Percentiles rank a stretch among this genome's conserved stretches.
Conservation (phyloP, 768 basidiomycete genomes). For the Boletus speciosus region DNA sequence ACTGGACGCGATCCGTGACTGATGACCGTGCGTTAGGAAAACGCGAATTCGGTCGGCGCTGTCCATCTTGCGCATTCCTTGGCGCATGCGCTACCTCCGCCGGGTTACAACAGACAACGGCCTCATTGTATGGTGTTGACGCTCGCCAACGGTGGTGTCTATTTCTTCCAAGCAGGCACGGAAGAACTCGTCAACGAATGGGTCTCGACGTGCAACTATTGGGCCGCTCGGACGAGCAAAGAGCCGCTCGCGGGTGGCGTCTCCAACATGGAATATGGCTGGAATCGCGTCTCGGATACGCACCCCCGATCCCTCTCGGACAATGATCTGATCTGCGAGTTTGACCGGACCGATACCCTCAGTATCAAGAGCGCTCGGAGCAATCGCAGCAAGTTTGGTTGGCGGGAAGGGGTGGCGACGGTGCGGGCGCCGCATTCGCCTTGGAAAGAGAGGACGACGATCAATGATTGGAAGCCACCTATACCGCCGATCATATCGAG, state of each 20-base stretch:
- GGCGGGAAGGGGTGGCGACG: conserved; percentile 65
- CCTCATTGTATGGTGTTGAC: conserved; percentile 96
- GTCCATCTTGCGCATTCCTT: conserved; percentile 84
- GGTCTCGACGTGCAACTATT: conserved; percentile 99
- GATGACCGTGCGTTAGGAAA: conserved; percentile 51
- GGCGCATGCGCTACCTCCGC: conserved; percentile 82
- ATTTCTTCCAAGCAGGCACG: conserved; percentile 98
- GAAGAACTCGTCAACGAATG: conserved; percentile 99
- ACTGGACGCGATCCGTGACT: conserved; percentile 5
- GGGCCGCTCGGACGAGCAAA: conserved; percentile 94
- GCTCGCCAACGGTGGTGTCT: conserved; percentile 83
- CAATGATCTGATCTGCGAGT: conserved; percentile 47
- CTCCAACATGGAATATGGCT: conserved; percentile 99
- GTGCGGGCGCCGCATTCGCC: conserved; percentile 67
- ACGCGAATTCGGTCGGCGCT: conserved; percentile 80
- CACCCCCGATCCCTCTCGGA: conserved; percentile 58
- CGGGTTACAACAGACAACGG: conserved; percentile 87
- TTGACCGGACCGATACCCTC: conserved; percentile 54
- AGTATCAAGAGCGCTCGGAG: conserved; percentile 79
- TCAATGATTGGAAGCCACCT: conserved; percentile 96
- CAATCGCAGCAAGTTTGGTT: conserved; percentile 67
- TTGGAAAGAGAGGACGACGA: conserved; percentile 67
- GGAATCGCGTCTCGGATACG: conserved; percentile 73
- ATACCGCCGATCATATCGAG: conserved; percentile 80
- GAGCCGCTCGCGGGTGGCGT: conserved; percentile 95